Percentiles rank a stretch among this genome's conserved stretches.
These are phyloP conservation scores for Penstemon davidsonii DNA, from an alignment of 257 asterid genomes.

Conservation along the genomic window DNA sequence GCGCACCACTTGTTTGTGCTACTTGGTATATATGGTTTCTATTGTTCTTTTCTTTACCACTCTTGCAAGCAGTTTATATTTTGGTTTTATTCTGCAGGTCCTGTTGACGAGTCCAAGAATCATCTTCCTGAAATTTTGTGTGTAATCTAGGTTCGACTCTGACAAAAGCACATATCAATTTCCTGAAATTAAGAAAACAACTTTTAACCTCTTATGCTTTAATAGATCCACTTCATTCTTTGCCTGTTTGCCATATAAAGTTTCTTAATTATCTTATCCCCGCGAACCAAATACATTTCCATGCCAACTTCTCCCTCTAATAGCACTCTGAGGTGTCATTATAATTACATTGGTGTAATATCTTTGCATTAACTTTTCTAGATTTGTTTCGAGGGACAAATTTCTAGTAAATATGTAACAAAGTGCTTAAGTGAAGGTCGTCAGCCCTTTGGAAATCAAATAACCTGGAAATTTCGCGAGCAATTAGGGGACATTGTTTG, in stretches of 20 bases:
- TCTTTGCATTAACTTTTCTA: slow-evolving; percentile 31
- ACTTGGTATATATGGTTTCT: slow-evolving; percentile 56
- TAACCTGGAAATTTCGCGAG: slow-evolving; percentile 91
- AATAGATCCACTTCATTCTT: slow-evolving; percentile 7
- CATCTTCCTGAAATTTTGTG: slow-evolving; percentile 92
- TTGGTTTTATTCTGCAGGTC: slow-evolving; percentile 56
- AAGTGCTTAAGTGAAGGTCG: slow-evolving; percentile 51
- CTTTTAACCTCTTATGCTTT: not conserved
- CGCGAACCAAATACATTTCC: too few species aligned
- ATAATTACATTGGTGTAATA: not conserved
- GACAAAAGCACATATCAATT: not conserved
- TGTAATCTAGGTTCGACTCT: slow-evolving; percentile 73
- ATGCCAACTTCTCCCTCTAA: not conserved
- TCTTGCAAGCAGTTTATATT: slow-evolving; percentile 13
- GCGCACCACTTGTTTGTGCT: slow-evolving; percentile 98
- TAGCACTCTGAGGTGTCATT: not conserved
- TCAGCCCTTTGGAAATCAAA: slow-evolving; percentile 85
- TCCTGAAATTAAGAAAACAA: not conserved
- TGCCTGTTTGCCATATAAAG: not conserved
- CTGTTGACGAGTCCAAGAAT: slow-evolving; percentile 82
- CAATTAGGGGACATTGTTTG: slow-evolving; percentile 70
- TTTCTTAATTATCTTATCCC: not conserved
- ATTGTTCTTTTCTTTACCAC: not conserved
- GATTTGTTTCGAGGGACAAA: slow-evolving; percentile 91
- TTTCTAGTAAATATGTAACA: slow-evolving; percentile 65